These are phyloP conservation scores for Trichosporon sp. DNA, from an alignment of 1,284 basidiomycete genomes.

Conservation along the genomic window DNA sequence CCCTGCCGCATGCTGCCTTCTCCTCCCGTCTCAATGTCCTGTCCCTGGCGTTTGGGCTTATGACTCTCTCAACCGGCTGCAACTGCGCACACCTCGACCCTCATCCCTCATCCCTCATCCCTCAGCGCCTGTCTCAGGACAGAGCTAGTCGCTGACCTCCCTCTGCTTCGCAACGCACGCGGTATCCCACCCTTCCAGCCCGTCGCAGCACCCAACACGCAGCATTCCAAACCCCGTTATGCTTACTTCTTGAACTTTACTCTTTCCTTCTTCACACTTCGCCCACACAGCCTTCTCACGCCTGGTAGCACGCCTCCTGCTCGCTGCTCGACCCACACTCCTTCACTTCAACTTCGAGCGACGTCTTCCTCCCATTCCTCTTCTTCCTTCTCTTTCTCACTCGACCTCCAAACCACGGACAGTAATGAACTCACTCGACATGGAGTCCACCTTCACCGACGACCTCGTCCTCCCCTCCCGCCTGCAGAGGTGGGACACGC, in stretches of 20 bases:
- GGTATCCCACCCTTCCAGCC: too few relatives aligned
- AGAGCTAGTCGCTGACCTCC: not conserved
- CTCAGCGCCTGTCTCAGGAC: not conserved
- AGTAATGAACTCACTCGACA: not conserved
- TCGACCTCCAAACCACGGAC: too few relatives aligned
- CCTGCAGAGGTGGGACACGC: not conserved
- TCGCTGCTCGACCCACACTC: not conserved
- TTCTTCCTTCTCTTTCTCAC: too few relatives aligned
- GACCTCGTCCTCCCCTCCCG: slow-evolving; percentile 16
- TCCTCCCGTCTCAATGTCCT: not conserved
- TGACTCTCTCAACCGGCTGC: not conserved
- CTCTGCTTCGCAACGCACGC: not conserved
- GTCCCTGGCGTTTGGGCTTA: slow-evolving; percentile 7
- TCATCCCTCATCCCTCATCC: too few relatives aligned
- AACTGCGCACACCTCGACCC: too few relatives aligned
- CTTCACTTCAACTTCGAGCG: too few relatives aligned
- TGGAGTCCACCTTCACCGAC: slow-evolving; percentile 1
- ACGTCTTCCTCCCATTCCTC: not conserved
- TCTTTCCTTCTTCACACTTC: not conserved
- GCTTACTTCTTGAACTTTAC: not conserved
- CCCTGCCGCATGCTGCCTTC: not conserved
- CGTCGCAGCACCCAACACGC: too few relatives aligned
- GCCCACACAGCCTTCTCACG: not conserved
- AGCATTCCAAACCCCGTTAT: not conserved
- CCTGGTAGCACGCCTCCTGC: too few relatives aligned